Percentiles rank a stretch among this genome's conserved stretches.
Conservation (phyloP, 2,329 filamentous ascomycete species). For the Exophiala sp. region DNA sequence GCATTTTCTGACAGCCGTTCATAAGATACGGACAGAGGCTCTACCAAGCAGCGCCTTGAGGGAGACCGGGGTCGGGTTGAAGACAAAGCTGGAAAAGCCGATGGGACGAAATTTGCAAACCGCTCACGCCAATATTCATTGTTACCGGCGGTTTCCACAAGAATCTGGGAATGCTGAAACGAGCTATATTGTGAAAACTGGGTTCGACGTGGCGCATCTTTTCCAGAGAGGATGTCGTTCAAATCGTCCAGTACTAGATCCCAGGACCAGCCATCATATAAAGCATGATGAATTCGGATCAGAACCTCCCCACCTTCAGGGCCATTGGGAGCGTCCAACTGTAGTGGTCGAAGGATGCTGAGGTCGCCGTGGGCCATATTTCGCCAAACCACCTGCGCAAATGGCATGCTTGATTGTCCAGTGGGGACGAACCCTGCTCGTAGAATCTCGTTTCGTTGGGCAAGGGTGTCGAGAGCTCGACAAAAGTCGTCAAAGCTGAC, state of each 20-base stretch:
- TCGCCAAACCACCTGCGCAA: constrained; percentile 61
- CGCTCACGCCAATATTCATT: constrained; percentile 62
- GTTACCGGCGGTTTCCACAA: not conserved
- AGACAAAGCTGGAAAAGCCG: constrained; percentile 45
- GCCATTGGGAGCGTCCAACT: constrained; percentile 34
- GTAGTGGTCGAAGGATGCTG: constrained; percentile 54
- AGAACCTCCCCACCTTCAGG: constrained; percentile 32
- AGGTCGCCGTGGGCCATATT: constrained; percentile 34
- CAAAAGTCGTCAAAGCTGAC: constrained; percentile 40
- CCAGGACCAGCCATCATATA: constrained; percentile 93
- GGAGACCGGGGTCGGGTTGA: not conserved
- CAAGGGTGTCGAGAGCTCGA: constrained; percentile 47
- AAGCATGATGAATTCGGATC: constrained; percentile 67
- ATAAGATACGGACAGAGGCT: constrained; percentile 32
- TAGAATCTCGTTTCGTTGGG: constrained; percentile 58
- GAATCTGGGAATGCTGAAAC: constrained; percentile 37
- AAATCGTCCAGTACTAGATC: constrained; percentile 68
- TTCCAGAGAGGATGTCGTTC: constrained; percentile 43
- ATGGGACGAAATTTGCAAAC: constrained; percentile 53
- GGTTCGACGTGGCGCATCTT: constrained; percentile 40
- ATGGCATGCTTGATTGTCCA: constrained; percentile 41
- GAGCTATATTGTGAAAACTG: constrained; percentile 57
- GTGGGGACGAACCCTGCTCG: constrained; percentile 66
- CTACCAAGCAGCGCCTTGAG: constrained; percentile 17
- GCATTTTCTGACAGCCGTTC: constrained; percentile 36